Evolutionary conservation across 768 basidiomycete genomes (phyloP), one percentile per base, ranked within the genome.

Genomic region (Kwoniella dendrophila): DNA sequence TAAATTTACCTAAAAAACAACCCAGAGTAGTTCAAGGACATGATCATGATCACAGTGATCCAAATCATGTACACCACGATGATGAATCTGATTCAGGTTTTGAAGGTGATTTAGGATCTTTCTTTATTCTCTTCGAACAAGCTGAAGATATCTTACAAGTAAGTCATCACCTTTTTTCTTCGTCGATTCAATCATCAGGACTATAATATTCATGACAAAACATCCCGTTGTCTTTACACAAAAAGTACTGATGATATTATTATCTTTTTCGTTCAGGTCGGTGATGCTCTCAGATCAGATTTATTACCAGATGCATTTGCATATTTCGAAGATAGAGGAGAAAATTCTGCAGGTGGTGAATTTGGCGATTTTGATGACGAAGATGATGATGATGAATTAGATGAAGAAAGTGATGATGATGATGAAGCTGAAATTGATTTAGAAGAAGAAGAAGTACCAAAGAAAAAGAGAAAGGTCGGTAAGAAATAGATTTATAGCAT

Each of bases 51-150:
- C 65, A 61, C 10, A 51, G 48, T 43, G 52, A 51, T 22, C 56
- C 53, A 24, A 66, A 56, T 10, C 63, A n/a, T 18, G 59, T 48
- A 6, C 32, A 64, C 24, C 49, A 55, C 14, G 66, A 60, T 11
- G 61, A 50, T 32, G 59, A 53, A n/a, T n/a, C n/a, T 20, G 63
- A 64, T 36, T 68, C 48, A 7, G 65, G 73, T 3, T 70, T 68
- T 50, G 73, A 78, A 8, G 78, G 76, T 14, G 76, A 79, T 61
- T 44, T 53, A 8, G 76, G 76, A n/a, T 71, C 68, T 5, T 79
- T 77, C 72, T 79, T 79, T 71, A 61, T 66, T 20, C 76, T 53
- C 60, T 79, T 79, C 62, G 63, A 66, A 22, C 63, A 64, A 2
- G 64, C 58, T 4, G 50, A 55, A 14, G 78, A 79, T 52, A 57